Evolutionary conservation across 306 rosid species (phyloP), one percentile per base, ranked within the genome.

Genomic region (Cicer chorassanicum): DNA sequence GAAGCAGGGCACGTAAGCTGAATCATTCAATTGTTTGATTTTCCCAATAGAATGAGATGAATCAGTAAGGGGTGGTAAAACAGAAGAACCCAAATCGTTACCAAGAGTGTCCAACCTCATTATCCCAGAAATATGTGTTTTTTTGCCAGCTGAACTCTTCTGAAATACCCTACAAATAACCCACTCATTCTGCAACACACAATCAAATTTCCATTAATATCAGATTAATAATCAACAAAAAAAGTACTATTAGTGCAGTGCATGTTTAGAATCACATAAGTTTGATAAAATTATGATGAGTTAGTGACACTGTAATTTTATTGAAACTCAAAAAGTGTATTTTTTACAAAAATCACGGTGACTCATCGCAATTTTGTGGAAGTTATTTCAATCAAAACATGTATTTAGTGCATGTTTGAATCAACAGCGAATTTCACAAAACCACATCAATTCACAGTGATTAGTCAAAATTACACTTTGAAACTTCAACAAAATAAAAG

Each of bases 1-100:
- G 99, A 95, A 95, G 99, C 99, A 95, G 99, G 99, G 89, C 99
- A 95, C 99, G 99, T 92, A 83, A 74, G 72, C 71, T 54, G 89
- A 81, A 65, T 84, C 91, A 11, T 40, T 55, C 13, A 67, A 43
- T 1, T 82, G 72, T 67, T 85, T 91, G 44, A 82, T 70, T 13
- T 85, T 87, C 12, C 55, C 77, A 54, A 57, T 43, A 36, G 82
- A 91, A 53, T 88, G 79, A 0, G 92, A 83, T 6, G 93, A 80
- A 67, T 91, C 96, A 42, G 86, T 82, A 49, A 94, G 79, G 2
- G 95, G 97, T 39, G 99, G 99, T 4, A 92, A 57, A 71, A 39
- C 85, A 24, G 89, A 84, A 68, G 85, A 55, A 43, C 76, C 85
- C 18, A 83, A 77, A 57, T 87, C 88, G 45, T 76, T 83, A 0